These are phyloP conservation scores for Citrus reticulata DNA, from an alignment of 345 rosid species.

Conservation along the genomic window DNA sequence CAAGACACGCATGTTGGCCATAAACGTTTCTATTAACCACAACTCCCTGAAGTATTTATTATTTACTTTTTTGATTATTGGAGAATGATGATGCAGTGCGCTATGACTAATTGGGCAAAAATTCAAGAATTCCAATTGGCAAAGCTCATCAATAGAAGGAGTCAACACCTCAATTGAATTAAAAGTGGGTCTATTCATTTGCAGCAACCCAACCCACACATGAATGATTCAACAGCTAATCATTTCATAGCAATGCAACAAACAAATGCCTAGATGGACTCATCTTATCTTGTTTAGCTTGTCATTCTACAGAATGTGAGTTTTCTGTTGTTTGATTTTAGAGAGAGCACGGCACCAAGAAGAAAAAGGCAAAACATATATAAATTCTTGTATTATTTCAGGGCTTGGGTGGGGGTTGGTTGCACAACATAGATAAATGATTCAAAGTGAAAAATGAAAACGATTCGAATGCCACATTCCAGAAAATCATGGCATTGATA, in stretches of 20 bases:
- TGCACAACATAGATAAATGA: background rate
- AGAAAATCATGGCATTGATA: background rate
- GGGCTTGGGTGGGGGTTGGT: background rate
- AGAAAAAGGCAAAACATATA: background rate
- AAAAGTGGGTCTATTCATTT: too few relatives aligned
- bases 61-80: background rate
- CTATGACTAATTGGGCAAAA: background rate
- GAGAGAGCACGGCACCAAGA: background rate
- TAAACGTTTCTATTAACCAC: too few relatives aligned
- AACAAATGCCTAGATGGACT: background rate
- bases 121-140: too few relatives aligned
- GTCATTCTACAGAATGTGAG: background rate
- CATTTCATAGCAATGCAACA: background rate
- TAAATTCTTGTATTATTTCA: background rate
- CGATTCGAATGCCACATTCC: background rate
- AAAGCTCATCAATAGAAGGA: background rate
- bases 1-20: too few relatives aligned
- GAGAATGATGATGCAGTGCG: background rate
- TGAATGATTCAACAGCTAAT: background rate
- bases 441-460: background rate
- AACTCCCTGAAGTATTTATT: background rate
- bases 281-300: background rate
- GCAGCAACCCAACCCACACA: too few relatives aligned
- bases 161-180: too few relatives aligned
- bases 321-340: background rate